Evolutionary conservation across 768 basidiomycete species (phyloP), one percentile per base, ranked within the genome.

Genomic region (Mrakia frigida): DNA sequence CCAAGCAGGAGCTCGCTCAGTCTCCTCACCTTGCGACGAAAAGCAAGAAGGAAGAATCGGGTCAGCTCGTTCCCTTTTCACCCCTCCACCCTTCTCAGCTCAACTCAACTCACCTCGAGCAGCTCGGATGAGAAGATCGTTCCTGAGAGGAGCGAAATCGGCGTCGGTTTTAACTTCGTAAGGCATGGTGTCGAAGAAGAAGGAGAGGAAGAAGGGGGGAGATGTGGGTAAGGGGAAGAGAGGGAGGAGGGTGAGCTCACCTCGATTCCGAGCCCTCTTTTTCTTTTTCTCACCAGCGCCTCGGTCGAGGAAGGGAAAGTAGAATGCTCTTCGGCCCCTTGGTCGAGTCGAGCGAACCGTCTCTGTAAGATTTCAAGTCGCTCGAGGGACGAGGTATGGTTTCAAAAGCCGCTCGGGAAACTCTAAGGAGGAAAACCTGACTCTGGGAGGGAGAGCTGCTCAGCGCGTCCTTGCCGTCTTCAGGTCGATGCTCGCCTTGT

Each of bases 1-100:
- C 95, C 95, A 98, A 76, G 95, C 93, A n/a, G 95, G 94, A 10
- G 95, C 93, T 75, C 92, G 89, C 81, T 94, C 92, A 0, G 92
- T 94, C 82, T 87, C 86, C 84, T 96, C 91, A 37, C 92, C 92
- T 90, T 79, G 70, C 37, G 10, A 39, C 25, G 74, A 50, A 13
- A 61, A 35, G 63, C n/a, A 39, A 63, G 56, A 69, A 23, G 33
- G 6, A 25, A 41, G 43, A 7, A 25, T n/a, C 56, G 6, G 31
- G 67, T 69, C 41, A 56, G 67, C n/a, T 41, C 35, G 3, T 52
- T 39, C n/a, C 2, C 18, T 63, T 37, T 13, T 16, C 16, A 21
- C 6, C 37, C 63, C 2, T 2, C 7, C 33, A 46, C 31, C 9
- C 39, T 37, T 25, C 21, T 21, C 23, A 9, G 5, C 21, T 21